Conservation (phyloP, 495 filamentous ascomycete genomes). For the Usnea hakonensis region DNA sequence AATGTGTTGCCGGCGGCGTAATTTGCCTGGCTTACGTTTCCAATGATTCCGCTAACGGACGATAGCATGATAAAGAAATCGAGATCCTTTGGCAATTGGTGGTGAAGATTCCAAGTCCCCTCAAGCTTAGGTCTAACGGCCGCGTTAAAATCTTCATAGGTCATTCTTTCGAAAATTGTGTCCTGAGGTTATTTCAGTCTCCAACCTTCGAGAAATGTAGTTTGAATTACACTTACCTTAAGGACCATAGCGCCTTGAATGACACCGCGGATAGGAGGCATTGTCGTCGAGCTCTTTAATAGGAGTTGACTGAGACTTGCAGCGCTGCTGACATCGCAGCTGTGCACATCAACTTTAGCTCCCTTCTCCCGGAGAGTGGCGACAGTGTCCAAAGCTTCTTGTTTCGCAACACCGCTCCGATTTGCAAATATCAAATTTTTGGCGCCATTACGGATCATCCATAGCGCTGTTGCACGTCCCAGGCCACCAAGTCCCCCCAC, state of each 20-base stretch:
- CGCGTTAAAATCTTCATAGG: too few relatives aligned
- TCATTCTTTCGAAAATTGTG: too few relatives aligned
- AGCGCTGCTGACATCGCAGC: conserved; percentile 3
- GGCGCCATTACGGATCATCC: conserved; percentile 29
- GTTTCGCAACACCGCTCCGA: conserved; percentile 8
- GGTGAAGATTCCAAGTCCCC: too few relatives aligned
- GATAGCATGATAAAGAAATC: too few relatives aligned
- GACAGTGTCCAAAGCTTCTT: neutral
- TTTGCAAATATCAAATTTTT: conserved; percentile 28
- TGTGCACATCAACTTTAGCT: neutral
- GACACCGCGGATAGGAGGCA: conserved; percentile 20
- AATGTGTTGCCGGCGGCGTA: too few relatives aligned
- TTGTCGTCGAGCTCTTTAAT: neutral
- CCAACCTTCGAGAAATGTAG: too few relatives aligned
- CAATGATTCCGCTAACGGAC: too few relatives aligned
- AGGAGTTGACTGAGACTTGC: neutral
- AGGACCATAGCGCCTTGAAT: conserved; percentile 22
- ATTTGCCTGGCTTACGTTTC: too few relatives aligned
- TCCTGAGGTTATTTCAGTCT: too few relatives aligned
- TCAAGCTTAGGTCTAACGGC: too few relatives aligned
- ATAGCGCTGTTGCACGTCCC: conserved; percentile 23
- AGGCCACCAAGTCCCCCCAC: conserved; percentile 33
- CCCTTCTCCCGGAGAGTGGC: neutral
- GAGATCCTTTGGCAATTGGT: too few relatives aligned
- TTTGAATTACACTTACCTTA: conserved; percentile 3